A percentile compares a stretch with the other conserved stretches of the same genome.
Evolutionary conservation across 768 basidiomycete species (phyloP).

Genomic region (Antrodiella citrinella): DNA sequence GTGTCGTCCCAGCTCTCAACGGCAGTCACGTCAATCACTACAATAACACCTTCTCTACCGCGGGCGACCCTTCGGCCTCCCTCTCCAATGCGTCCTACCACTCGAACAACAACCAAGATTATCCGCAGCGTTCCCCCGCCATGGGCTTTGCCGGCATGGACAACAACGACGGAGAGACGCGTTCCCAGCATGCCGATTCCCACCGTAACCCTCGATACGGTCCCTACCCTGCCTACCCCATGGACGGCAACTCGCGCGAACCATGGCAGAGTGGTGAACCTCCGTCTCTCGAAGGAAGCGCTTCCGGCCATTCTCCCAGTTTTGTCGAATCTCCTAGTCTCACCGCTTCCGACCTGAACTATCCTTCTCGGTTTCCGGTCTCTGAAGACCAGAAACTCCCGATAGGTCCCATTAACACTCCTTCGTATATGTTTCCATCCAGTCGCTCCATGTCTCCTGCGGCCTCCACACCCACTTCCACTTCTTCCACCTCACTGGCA

Average conservation of each 20-base stretch:
- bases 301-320: conserved; percentile 42
- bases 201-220: conserved; percentile 46
- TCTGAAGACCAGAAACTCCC: conserved; percentile 52
- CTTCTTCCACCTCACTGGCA: conserved; percentile 41
- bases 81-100: conserved; percentile 39
- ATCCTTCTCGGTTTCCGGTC: conserved; percentile 33
- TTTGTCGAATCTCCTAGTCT: conserved; percentile 50
- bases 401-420: conserved; percentile 39
- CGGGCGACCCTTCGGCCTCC: conserved; percentile 36
- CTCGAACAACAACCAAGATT: conserved; percentile 28
- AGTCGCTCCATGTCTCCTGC: conserved; percentile 71
- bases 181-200: conserved; percentile 25
- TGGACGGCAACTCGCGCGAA: conserved; percentile 22
- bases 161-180: conserved; percentile 22
- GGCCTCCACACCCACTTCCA: conserved; percentile 48
- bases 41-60: conserved; percentile 40
- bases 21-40: conserved; percentile 20
- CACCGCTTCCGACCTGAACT: conserved; percentile 39
- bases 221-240: conserved; percentile 35
- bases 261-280: conserved; percentile 32
- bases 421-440: conserved; percentile 52
- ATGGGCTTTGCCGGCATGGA: conserved; percentile 29
- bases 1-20: conserved; percentile 19
- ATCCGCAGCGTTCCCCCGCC: conserved; percentile 42
- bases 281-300: conserved; percentile 31